These are phyloP conservation scores for Globisporangium paddicum DNA, from an alignment of 352 stramenopile genomes.

Conservation along the genomic window DNA sequence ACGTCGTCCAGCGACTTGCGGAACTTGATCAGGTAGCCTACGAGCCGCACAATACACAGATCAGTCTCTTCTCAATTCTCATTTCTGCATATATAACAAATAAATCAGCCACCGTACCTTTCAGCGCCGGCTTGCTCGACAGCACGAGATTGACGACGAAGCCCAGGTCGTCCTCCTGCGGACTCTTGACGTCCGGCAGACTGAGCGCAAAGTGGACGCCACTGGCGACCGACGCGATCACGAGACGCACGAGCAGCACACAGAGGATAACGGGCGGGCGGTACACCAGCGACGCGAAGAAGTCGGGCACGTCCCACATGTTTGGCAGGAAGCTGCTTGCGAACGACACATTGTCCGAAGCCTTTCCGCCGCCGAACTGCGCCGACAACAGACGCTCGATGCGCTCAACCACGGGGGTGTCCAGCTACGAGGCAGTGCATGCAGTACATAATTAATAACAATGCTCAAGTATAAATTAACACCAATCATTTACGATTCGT, in stretches of 20 bases:
- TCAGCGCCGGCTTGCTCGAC: conserved; percentile 51
- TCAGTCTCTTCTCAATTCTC: not conserved
- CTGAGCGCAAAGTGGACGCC: conserved; percentile 32
- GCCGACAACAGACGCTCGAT: conserved; percentile 46
- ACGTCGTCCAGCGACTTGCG: conserved; percentile 72
- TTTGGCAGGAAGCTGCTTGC: conserved; percentile 42
- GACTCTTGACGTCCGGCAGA: conserved; percentile 57
- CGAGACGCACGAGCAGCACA: conserved; percentile 51
- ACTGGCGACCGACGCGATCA: conserved; percentile 37
- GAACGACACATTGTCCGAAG: conserved; percentile 6
- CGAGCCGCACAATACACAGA: not conserved
- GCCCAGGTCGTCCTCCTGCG: conserved; percentile 60
- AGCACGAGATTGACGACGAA: conserved; percentile 61
- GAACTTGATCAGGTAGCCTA: conserved; percentile 58
- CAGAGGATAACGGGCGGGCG: conserved; percentile 64
- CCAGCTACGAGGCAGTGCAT: not conserved
- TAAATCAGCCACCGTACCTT: conserved; percentile 43
- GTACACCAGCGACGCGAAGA: conserved; percentile 41
- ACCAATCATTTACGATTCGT: not conserved
- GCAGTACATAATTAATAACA: not conserved
- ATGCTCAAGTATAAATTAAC: not conserved
- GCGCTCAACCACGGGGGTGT: conserved; percentile 21
- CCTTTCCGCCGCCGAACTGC: conserved; percentile 33
- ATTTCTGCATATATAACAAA: not conserved
- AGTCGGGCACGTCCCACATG: conserved; percentile 41